Evolutionary conservation across 768 basidiomycete species (phyloP), one percentile per base, ranked within the genome.

Genomic region (Mycena sanguinolenta): DNA sequence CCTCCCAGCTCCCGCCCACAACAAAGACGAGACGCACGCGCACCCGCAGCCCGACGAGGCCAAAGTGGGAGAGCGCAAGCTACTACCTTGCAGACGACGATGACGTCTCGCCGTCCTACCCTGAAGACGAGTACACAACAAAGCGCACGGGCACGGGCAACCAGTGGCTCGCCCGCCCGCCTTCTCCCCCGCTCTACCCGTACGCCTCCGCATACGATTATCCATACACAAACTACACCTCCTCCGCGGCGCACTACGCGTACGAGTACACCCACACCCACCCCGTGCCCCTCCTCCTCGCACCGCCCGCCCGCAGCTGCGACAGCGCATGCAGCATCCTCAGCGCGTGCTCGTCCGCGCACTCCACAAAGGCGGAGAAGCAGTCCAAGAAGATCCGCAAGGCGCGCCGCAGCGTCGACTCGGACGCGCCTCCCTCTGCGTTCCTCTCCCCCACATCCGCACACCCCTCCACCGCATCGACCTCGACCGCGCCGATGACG

Each of bases 121-220:
- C 70, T n/a, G n/a, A n/a, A 25, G 61, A 39, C 67, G 34, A 58
- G 42, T 63, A 23, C 49, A 13, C 16, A 44, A 58, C 13, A 10
- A 13, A 25, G 54, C 54, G 42, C 55, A 19, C 32, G n/a, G 63
- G 19, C 25, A 42, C 39, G 10, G 28, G 66, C 62, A 72, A 72
- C 67, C 71, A 72, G 71, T 72, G 71, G 71, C 54, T 39, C 21
- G 58, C 16, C 28, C 52, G 49, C 60, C 23, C 49, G 12, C 55
- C 74, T 71, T 3, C 76, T 68, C 4, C 54, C 7, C 28, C 57
- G 0, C 42, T 69, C 5, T 75, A 77, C 21, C 64, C 76, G 16
- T 76, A 77, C 9, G 72, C 21, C n/a, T n/a, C n/a, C n/a, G n/a
- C n/a, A n/a, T n/a, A n/a, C n/a, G n/a, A n/a, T n/a, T n/a, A n/a